Evolutionary conservation across 768 basidiomycete genomes (phyloP), one percentile per base, ranked within the genome.

Genomic region (Calvatia gigantea): DNA sequence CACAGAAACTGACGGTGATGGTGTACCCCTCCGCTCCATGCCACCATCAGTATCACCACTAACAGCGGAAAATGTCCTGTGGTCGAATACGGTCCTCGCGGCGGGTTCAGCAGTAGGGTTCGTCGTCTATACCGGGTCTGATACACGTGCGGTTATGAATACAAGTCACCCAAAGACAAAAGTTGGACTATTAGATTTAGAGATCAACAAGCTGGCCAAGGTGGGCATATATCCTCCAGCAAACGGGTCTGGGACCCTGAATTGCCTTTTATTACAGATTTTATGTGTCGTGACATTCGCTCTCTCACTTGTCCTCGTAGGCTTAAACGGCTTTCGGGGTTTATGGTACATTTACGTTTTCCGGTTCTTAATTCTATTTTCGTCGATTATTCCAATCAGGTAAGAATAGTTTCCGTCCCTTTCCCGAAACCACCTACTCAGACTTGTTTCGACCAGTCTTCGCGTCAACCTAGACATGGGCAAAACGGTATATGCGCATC

Each of bases 391-490:
- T 65, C 96, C 97, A 23, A 99, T 99, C 73, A 96, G 94, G 96
- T 92, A 47, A 52, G 86, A 68, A 39, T n/a, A n/a, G 42, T 15
- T 25, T 35, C 39, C 2, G 7, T 9, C 35, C 28, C 3, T 32
- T 33, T 27, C 27, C 31, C n/a, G 8, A 6, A n/a, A 23, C n/a
- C 15, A 17, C 2, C 12, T 28, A 12, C 11, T 42, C 11, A 54
- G 61, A 15, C 52, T 32, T 21, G 12, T 39, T 33, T 19, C 14
- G 28, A 5, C 11, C 67, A 98, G 95, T 78, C 75, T 99, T 53
- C 90, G 97, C n/a, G 96, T 99, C 51, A 99, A 99, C 63, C 80
- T 99, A 51, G 97, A 99, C 69, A 98, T 99, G 95, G 97, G 97
- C 54, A 99, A 99, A 73, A 98, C 95, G 1, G 90, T 98, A 39